Conservation (phyloP, 176 grass and related monocot genomes). For the Carex parvula region DNA sequence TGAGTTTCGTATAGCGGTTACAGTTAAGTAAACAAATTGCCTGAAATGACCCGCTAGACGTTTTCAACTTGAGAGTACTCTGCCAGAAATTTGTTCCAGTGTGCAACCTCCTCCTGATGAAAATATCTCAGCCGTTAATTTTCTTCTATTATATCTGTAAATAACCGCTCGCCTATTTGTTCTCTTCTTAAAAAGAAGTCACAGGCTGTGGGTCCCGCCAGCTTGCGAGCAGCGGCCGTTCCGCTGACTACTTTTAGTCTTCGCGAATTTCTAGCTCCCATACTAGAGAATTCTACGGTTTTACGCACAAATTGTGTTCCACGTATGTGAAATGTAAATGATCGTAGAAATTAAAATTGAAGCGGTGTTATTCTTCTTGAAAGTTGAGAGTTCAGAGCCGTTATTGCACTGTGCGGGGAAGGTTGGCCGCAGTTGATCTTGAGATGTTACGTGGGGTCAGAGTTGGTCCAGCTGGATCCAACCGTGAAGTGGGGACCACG, state of each 20-base stretch:
- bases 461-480: slow-evolving; percentile 40
- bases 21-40: not conserved
- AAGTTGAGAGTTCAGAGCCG: not conserved
- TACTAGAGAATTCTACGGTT: not conserved
- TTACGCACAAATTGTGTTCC: not conserved
- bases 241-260: not conserved
- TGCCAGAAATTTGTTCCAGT: not conserved
- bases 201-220: not conserved
- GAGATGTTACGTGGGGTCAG: slow-evolving; percentile 25
- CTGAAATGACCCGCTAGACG: not conserved
- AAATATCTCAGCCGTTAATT: not conserved
- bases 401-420: not conserved
- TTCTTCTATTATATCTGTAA: not conserved
- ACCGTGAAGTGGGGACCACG: slow-evolving; percentile 33
- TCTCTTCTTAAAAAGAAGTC: not conserved
- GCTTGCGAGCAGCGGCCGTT: slow-evolving; percentile 5
- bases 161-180: not conserved
- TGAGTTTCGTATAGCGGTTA: not conserved
- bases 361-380: not conserved
- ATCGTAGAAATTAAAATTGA: slow-evolving; percentile 4
- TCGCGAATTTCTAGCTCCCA: not conserved
- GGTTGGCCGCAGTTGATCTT: not conserved
- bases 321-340: not conserved
- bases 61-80: not conserved
- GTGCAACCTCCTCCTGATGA: not conserved